phyloP scores from a whole-genome alignment of 306 rosid species.

The Pyrus communis region DNA sequence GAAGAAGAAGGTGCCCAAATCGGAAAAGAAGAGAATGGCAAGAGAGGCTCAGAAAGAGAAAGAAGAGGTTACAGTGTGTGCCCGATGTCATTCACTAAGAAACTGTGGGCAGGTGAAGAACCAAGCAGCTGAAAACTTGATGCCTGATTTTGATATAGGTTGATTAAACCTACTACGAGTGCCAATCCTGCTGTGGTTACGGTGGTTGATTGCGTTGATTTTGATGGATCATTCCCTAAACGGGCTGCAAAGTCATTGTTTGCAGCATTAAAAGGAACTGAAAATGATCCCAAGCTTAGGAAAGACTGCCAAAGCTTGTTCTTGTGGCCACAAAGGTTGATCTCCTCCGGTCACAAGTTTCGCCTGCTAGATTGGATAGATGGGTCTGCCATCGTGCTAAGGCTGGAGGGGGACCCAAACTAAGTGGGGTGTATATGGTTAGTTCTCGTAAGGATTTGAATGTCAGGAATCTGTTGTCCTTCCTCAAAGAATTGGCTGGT shows the following conservation, averaged over 20 bases:
- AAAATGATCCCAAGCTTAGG: slow-evolving; percentile 43
- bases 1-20: slow-evolving; percentile 67
- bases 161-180: slow-evolving; percentile 64
- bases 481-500: slow-evolving; percentile 68
- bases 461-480: slow-evolving; percentile 66
- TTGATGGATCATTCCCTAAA: slow-evolving; percentile 86
- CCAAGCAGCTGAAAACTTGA: slow-evolving; percentile 71
- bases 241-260: slow-evolving; percentile 71
- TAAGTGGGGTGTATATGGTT: slow-evolving; percentile 72
- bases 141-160: slow-evolving; percentile 89
- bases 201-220: slow-evolving; percentile 96
- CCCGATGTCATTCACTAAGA: slow-evolving; percentile 88
- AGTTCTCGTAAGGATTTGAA: slow-evolving; percentile 80
- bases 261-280: slow-evolving; percentile 45
- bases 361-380: slow-evolving; percentile 83
- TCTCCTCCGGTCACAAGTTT: slow-evolving; percentile 73
- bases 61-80: slow-evolving; percentile 91
- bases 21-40: slow-evolving; percentile 65
- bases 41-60: slow-evolving; percentile 68
- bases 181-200: slow-evolving; percentile 65
- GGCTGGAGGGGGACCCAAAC: slow-evolving; percentile 73
- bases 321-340: slow-evolving; percentile 94
- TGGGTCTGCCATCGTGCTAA: slow-evolving; percentile 84
- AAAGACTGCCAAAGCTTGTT: slow-evolving; percentile 71
- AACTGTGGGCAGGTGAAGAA: slow-evolving; percentile 88